These are phyloP conservation scores for Diaporthe batatas DNA, from an alignment of 2,329 filamentous ascomycete species.

Conservation along the genomic window DNA sequence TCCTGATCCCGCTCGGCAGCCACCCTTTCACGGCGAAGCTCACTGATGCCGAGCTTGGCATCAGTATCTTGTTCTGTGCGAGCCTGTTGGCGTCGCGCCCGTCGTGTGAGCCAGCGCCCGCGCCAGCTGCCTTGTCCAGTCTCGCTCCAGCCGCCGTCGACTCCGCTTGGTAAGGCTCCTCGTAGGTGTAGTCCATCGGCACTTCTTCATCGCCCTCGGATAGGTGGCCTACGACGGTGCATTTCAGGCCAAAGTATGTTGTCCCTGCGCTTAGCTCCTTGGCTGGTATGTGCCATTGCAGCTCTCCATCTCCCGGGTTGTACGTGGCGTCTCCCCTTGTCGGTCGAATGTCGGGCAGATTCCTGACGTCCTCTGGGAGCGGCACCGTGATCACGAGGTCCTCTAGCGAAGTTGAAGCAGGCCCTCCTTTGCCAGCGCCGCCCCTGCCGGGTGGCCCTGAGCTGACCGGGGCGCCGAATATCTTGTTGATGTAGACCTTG, in stretches of 20 bases:
- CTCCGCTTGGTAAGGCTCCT: conserved; percentile 68
- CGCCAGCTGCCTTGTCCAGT: conserved; percentile 50
- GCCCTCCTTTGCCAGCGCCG: conserved; percentile 63
- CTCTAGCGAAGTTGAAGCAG: conserved; percentile 75
- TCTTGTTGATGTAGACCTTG: conserved; percentile 77
- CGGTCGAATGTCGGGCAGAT: conserved; percentile 84
- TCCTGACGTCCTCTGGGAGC: conserved; percentile 82
- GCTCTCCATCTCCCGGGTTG: conserved; percentile 75
- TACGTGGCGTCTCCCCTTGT: conserved; percentile 88
- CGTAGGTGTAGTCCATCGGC: conserved; percentile 65
- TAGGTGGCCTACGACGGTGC: conserved; percentile 79
- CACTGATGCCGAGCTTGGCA: conserved; percentile 83
- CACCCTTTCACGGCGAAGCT: conserved; percentile 80
- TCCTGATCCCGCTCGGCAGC: conserved; percentile 75
- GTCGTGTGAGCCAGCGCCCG: conserved; percentile 51
- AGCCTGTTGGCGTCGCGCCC: conserved; percentile 68
- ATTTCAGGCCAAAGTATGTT: conserved; percentile 80
- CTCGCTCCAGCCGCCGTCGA: conserved; percentile 53
- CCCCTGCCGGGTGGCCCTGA: conserved; percentile 55
- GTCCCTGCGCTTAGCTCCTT: conserved; percentile 80
- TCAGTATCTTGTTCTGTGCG: conserved; percentile 79
- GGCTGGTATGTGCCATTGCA: conserved; percentile 87
- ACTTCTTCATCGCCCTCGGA: conserved; percentile 64
- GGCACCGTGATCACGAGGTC: conserved; percentile 84
- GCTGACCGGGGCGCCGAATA: conserved; percentile 61